These are phyloP conservation scores for Coemansia sp. DNA, from an alignment of 192 early-diverging fungal genomes.

Conservation along the genomic window DNA sequence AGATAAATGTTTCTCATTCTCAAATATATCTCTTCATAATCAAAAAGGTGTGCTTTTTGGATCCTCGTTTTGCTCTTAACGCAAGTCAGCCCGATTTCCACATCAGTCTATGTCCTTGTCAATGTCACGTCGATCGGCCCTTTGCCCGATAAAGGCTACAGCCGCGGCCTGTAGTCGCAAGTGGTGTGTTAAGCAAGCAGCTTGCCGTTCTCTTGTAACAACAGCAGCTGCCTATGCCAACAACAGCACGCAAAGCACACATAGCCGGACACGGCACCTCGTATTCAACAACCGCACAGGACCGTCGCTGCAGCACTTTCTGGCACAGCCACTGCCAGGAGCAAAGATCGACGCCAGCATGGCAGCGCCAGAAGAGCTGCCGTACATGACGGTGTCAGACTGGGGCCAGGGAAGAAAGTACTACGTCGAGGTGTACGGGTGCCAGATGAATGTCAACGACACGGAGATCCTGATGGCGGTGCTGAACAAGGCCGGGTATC, in stretches of 20 bases:
- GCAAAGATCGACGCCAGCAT: background rate
- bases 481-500: slow-evolving; percentile 66
- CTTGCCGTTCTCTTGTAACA: background rate
- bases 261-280: slow-evolving; percentile 19
- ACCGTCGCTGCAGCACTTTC: slow-evolving; percentile 52
- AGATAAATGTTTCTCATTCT: too few relatives aligned
- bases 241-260: background rate
- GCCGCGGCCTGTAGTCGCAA: background rate
- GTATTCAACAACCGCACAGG: slow-evolving; percentile 53
- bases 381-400: slow-evolving; percentile 48
- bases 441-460: slow-evolving; percentile 82
- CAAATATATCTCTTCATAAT: too few relatives aligned
- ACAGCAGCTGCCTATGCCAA: background rate
- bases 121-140: background rate
- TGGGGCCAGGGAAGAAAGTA: slow-evolving; percentile 65
- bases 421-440: slow-evolving; percentile 78
- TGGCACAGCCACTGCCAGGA: slow-evolving; percentile 33
- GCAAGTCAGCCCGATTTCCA: too few relatives aligned
- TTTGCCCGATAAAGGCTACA: background rate
- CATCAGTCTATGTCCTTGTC: background rate
- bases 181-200: background rate
- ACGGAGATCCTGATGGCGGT: slow-evolving; percentile 77
- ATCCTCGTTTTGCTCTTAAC: too few relatives aligned
- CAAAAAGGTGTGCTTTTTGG: background rate
- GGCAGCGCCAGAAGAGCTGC: slow-evolving; percentile 35